Percentiles rank a stretch among this genome's conserved stretches.
Conservation (phyloP, 116 monocot genomes). For the Papilionanthe hybrid region DNA sequence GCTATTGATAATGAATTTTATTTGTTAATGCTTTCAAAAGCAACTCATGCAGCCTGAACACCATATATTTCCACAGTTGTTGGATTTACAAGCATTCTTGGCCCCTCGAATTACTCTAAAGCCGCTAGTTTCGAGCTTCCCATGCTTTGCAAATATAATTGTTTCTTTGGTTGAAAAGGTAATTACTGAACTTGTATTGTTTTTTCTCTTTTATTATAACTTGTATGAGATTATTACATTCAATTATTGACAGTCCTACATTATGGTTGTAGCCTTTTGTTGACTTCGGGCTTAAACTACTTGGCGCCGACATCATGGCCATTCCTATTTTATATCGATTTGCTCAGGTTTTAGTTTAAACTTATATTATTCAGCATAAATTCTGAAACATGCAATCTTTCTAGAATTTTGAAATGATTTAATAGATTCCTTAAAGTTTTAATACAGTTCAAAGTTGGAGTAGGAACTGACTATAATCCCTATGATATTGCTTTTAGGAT, state of each 20-base stretch:
- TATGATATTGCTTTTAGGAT: constrained; percentile 14
- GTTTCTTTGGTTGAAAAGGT: constrained; percentile 87
- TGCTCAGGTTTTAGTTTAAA: constrained; percentile 45
- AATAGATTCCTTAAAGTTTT: neutral
- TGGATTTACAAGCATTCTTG: constrained; percentile 62
- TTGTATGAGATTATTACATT: neutral
- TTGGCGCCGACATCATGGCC: constrained; percentile 82
- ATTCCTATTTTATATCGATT: constrained; percentile 67
- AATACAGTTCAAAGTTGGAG: neutral
- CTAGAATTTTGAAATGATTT: neutral
- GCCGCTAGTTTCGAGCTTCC: constrained; percentile 87
- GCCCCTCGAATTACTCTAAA: constrained; percentile 74
- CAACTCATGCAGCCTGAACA: neutral
- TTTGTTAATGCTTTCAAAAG: neutral
- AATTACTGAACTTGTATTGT: neutral
- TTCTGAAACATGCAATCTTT: neutral
- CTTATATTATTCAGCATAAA: neutral
- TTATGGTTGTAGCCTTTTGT: constrained; percentile 59
- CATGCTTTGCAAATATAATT: constrained; percentile 70
- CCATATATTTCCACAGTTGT: constrained; percentile 35
- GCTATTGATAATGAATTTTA: neutral
- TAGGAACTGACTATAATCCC: neutral
- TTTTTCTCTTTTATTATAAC: neutral
- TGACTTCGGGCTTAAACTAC: constrained; percentile 79
- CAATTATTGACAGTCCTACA: neutral